These are phyloP conservation scores for Pyricularia pennisetigena DNA, from an alignment of 2,329 filamentous ascomycete genomes.

Conservation along the genomic window DNA sequence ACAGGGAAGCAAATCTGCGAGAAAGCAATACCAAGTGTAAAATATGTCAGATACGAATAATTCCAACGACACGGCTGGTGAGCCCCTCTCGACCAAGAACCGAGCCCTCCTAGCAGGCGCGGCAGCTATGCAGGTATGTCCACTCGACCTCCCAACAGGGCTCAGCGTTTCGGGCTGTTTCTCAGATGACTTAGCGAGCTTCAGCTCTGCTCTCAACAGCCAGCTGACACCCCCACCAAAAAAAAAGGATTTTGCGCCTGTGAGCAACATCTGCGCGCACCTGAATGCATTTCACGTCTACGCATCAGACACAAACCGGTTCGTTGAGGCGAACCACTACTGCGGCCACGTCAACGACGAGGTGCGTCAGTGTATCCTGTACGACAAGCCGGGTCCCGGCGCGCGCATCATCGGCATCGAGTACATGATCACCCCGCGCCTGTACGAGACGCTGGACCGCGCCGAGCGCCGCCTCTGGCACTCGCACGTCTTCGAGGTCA, in stretches of 20 bases:
- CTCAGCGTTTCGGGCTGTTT: neutral
- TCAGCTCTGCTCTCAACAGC: neutral
- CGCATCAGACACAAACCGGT: constrained; percentile 57
- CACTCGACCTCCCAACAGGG: constrained; percentile 6
- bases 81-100: constrained; percentile 43
- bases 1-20: neutral
- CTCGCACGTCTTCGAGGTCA: constrained; percentile 64
- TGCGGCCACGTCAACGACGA: constrained; percentile 71
- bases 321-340: constrained; percentile 76
- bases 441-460: constrained; percentile 55
- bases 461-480: constrained; percentile 74
- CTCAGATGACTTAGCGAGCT: neutral
- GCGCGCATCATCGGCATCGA: constrained; percentile 76
- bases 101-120: constrained; percentile 52
- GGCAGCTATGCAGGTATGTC: constrained; percentile 39
- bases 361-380: constrained; percentile 76
- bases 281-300: constrained; percentile 84
- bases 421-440: constrained; percentile 68
- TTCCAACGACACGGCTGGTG: constrained; percentile 23
- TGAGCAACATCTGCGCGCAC: constrained; percentile 70
- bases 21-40: neutral
- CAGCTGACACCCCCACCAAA: constrained; percentile 4
- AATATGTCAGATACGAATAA: neutral
- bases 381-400: constrained; percentile 55
- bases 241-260: constrained; percentile 54